Percentiles rank a stretch among this genome's conserved stretches.
Evolutionary conservation across 805 yeast genomes (phyloP).

Genomic region (Sugiyamaella marilandica): DNA sequence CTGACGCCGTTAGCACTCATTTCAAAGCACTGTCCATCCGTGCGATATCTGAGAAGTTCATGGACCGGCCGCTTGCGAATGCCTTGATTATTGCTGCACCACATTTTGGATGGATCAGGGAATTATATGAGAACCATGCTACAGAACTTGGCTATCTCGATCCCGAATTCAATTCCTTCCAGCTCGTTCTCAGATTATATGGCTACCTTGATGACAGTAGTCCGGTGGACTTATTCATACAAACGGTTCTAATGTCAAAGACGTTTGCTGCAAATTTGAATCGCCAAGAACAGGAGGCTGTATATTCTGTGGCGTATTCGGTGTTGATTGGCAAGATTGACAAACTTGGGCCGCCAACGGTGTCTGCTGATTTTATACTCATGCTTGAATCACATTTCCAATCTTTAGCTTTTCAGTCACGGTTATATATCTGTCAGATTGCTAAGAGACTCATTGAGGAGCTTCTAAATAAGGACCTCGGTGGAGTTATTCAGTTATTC

Average conservation of each 20-base stretch:
- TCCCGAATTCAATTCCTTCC: neutral
- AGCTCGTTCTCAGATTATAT: neutral
- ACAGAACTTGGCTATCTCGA: neutral
- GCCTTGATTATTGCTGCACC: neutral
- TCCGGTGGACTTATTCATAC: neutral
- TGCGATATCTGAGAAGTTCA: neutral
- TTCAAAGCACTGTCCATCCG: neutral
- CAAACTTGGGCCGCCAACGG: neutral
- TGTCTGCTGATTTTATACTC: neutral
- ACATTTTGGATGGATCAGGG: neutral
- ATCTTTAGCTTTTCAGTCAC: constrained; percentile 1
- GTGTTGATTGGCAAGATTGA: neutral
- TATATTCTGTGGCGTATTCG: neutral
- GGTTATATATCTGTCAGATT: neutral
- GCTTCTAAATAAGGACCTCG: neutral
- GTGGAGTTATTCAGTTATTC: neutral
- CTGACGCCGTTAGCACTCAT: neutral
- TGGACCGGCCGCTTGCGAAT: neutral
- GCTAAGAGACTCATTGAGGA: neutral
- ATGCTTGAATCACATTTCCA: constrained; percentile 4
- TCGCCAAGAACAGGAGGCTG: neutral
- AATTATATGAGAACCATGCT: neutral
- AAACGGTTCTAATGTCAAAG: neutral
- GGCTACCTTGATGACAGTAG: neutral
- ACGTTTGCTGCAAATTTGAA: neutral